Conservation (phyloP, 75 land plant species). For the Chamaecyparis obtusa region DNA sequence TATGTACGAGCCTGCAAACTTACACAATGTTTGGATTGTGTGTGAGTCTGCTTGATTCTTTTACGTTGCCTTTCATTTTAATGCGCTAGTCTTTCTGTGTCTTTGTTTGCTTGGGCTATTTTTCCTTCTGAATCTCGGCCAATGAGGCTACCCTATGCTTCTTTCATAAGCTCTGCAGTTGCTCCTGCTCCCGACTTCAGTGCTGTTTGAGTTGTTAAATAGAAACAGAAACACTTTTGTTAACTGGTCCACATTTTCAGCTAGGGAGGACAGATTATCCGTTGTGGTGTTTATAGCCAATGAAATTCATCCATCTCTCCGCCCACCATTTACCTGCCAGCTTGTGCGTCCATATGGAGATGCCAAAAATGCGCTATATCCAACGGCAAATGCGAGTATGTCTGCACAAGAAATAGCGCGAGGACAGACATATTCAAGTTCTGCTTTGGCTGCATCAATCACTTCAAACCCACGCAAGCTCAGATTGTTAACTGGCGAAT, state of each 20-base stretch:
- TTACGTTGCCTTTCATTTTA: no score
- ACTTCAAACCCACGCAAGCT: slow-evolving; percentile 24
- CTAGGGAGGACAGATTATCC: slow-evolving; percentile 44
- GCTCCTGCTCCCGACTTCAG: no score
- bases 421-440: slow-evolving; percentile 23
- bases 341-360: slow-evolving; percentile 17
- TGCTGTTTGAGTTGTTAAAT: no score
- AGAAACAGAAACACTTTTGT: slow-evolving; percentile 44
- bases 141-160: no score
- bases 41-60: no score
- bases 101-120: no score
- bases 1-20: no score
- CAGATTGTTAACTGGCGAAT: slow-evolving; percentile 14
- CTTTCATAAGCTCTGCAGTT: no score
- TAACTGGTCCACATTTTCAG: slow-evolving; percentile 35
- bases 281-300: slow-evolving; percentile 25
- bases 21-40: no score
- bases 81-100: no score
- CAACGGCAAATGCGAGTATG: slow-evolving; percentile 26
- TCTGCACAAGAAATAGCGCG: slow-evolving; percentile 29
- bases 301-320: slow-evolving; percentile 66
- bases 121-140: no score
- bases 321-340: slow-evolving; percentile 52
- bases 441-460: slow-evolving; percentile 24
- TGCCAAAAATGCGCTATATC: slow-evolving; percentile 16